A percentile compares a stretch with the other conserved stretches of the same genome.
These are phyloP conservation scores for Sarcocystis neurona DNA, from an alignment of 169 alveolate genomes.

Conservation along the genomic window DNA sequence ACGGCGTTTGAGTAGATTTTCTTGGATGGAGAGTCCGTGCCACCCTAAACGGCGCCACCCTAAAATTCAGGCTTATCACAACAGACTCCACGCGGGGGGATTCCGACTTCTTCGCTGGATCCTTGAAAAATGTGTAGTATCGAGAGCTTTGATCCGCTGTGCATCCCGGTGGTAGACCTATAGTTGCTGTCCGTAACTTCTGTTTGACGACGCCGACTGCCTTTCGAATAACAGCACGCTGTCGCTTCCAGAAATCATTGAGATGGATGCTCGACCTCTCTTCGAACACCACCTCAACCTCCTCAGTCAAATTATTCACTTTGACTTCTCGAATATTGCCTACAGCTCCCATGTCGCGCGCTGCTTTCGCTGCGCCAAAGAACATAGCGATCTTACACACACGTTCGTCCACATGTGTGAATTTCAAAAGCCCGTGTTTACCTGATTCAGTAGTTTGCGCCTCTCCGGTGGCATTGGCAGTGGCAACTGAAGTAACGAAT, in stretches of 20 bases:
- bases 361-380: background rate
- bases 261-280: background rate
- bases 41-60: too few species aligned
- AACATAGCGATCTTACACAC: slow-evolving; percentile 4
- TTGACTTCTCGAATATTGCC: background rate
- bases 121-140: background rate
- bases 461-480: too few species aligned
- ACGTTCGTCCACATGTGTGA: too few species aligned
- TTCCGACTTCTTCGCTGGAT: background rate
- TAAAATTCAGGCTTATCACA: background rate
- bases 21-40: too few species aligned
- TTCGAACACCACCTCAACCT: background rate
- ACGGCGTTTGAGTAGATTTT: too few species aligned
- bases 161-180: background rate
- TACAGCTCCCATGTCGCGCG: slow-evolving; percentile 16
- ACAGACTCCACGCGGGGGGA: background rate
- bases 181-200: background rate
- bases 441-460: too few species aligned
- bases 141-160: background rate
- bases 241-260: too few species aligned
- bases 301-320: background rate
- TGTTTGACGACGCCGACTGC: too few species aligned
- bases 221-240: too few species aligned
- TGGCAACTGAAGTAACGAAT: too few species aligned
- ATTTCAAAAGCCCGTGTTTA: too few species aligned